Evolutionary conservation across 495 filamentous ascomycete genomes (phyloP).

Genomic region (Neurospora cerealis): DNA sequence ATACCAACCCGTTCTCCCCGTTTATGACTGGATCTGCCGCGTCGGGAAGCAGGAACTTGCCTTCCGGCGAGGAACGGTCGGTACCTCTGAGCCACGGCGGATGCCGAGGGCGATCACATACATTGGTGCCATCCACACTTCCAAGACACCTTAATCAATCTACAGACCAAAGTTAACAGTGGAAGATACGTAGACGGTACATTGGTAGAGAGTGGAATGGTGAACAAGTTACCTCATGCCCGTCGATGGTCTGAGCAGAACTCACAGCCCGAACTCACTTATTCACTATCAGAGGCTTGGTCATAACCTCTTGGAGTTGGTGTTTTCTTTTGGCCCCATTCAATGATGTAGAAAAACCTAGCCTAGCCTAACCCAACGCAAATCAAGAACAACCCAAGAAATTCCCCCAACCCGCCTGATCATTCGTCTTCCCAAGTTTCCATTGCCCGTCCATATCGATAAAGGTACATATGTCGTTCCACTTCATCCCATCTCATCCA

Average conservation of each 20-base stretch:
- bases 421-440: not conserved
- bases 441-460: not conserved
- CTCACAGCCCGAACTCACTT: no score
- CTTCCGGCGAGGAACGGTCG: not conserved
- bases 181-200: no score
- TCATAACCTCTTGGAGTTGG: not conserved
- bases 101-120: not conserved
- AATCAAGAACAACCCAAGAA: not conserved
- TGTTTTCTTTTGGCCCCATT: not conserved
- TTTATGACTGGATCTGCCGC: not conserved
- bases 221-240: no score
- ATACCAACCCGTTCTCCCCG: not conserved
- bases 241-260: no score
- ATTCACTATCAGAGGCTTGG: no score
- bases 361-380: not conserved
- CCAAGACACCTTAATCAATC: no score
- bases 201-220: no score
- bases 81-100: not conserved
- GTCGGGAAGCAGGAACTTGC: not conserved
- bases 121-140: not conserved
- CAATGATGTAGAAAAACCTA: not conserved
- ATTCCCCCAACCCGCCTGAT: not conserved
- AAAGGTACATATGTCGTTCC: not conserved
- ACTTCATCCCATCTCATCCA: not conserved
- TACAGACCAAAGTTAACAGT: no score